phyloP scores from a whole-genome alignment of 495 filamentous ascomycete species.

The Pseudevernia furfuracea region DNA sequence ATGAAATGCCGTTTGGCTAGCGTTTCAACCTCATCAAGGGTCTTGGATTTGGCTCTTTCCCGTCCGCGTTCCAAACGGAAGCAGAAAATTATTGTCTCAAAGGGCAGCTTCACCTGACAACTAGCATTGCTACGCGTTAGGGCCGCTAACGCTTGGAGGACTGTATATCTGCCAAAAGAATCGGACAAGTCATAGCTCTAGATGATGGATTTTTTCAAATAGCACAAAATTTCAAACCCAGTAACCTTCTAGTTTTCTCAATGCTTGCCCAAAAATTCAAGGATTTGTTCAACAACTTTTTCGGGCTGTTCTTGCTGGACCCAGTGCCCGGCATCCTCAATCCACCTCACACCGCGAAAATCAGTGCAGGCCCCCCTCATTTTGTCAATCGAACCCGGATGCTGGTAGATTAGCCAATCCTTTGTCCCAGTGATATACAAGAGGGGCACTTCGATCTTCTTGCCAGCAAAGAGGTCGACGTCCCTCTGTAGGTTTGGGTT shows the following conservation, averaged over 20 bases:
- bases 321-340: constrained; percentile 60
- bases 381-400: constrained; percentile 53
- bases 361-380: constrained; percentile 46
- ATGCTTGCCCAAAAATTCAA: constrained; percentile 34
- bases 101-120: background rate
- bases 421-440: constrained; percentile 50
- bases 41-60: background rate
- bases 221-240: background rate
- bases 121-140: background rate
- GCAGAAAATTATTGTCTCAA: background rate
- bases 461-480: constrained; percentile 51
- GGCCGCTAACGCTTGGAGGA: background rate
- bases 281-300: constrained; percentile 43
- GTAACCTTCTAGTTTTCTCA: background rate
- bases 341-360: constrained; percentile 42
- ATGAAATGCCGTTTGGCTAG: background rate
- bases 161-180: background rate
- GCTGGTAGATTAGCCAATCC: constrained; percentile 64
- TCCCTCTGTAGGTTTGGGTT: constrained; percentile 43
- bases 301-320: constrained; percentile 58
- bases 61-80: background rate
- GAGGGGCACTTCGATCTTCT: constrained; percentile 55
- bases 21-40: background rate
- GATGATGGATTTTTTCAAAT: background rate
- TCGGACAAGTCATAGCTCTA: background rate